Conservation (phyloP, 1,284 basidiomycete species). For the Cystobasidium sp. region DNA sequence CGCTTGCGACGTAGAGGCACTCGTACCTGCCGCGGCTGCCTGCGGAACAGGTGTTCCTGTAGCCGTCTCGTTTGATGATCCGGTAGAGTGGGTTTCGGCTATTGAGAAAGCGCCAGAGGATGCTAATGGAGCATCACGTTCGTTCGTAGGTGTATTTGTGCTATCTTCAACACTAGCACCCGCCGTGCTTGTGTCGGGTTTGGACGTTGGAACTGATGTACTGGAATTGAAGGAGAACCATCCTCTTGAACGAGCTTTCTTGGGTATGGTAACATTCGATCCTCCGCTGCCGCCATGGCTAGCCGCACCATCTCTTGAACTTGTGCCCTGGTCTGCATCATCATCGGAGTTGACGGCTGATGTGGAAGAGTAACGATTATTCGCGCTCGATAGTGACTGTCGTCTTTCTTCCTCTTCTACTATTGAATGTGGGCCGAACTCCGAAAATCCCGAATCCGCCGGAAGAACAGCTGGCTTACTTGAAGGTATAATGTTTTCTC, state of each 20-base stretch:
- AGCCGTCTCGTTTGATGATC: background rate
- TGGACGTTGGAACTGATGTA: background rate
- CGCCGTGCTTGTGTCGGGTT: background rate
- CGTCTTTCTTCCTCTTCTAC: constrained; percentile 9
- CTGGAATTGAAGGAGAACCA: constrained; percentile 39
- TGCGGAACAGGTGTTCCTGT: background rate
- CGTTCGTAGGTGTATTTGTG: background rate
- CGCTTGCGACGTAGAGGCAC: background rate
- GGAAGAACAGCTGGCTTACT: background rate
- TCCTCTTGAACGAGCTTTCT: constrained; percentile 35
- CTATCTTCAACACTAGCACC: background rate
- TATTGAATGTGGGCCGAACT: constrained; percentile 39
- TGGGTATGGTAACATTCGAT: constrained; percentile 27
- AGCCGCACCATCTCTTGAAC: background rate
- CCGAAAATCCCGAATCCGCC: constrained; percentile 29
- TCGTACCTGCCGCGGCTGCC: background rate
- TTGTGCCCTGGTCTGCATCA: background rate
- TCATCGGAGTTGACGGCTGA: background rate
- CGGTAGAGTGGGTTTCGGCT: constrained; percentile 1
- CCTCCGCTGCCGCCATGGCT: background rate
- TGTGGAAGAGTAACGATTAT: background rate
- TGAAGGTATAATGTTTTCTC: background rate
- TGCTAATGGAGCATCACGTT: background rate
- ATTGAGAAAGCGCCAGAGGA: background rate
- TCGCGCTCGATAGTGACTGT: background rate